These are phyloP conservation scores for Oryza nivara DNA, from an alignment of 176 grass and related monocot genomes.

Conservation along the genomic window DNA sequence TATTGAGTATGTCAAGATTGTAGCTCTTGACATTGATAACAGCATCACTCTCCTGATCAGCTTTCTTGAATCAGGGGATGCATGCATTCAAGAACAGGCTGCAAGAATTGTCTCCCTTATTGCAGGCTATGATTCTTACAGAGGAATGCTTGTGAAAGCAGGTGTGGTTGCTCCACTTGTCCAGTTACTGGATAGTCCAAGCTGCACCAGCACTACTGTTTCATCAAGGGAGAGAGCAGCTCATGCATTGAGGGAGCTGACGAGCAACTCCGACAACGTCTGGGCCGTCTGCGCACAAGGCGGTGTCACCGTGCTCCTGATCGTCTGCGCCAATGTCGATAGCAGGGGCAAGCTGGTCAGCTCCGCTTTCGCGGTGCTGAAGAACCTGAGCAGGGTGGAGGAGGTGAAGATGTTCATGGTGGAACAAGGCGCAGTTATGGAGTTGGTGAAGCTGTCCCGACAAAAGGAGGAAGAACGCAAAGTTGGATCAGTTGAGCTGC, in stretches of 20 bases:
- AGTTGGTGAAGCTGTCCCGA: constrained; percentile 37
- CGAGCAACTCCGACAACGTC: constrained; percentile 90
- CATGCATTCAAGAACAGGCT: constrained; percentile 36
- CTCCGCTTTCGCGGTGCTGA: constrained; percentile 41
- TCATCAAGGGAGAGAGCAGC: constrained; percentile 57
- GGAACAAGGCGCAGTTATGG: constrained; percentile 36
- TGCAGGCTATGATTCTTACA: constrained; percentile 36
- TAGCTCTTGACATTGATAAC: constrained; percentile 35
- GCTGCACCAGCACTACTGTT: not conserved
- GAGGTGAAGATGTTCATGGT: constrained; percentile 57
- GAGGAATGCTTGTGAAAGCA: constrained; percentile 43
- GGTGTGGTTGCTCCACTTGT: constrained; percentile 48
- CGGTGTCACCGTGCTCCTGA: constrained; percentile 68
- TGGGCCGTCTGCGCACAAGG: constrained; percentile 91
- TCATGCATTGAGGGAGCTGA: constrained; percentile 65
- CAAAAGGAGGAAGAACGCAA: constrained; percentile 45
- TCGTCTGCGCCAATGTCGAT: constrained; percentile 30
- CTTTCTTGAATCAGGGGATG: constrained; percentile 46
- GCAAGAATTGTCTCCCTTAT: constrained; percentile 34
- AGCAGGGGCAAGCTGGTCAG: constrained; percentile 36
- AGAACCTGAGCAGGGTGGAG: constrained; percentile 47
- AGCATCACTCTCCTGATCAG: constrained; percentile 42
- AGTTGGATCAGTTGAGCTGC: constrained; percentile 35
- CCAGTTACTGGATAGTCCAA: constrained; percentile 31
- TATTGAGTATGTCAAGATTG: constrained; percentile 33